Base-by-base conservation (phyloP, 176 grass and related monocot genomes). In the Avena sativa region DNA sequence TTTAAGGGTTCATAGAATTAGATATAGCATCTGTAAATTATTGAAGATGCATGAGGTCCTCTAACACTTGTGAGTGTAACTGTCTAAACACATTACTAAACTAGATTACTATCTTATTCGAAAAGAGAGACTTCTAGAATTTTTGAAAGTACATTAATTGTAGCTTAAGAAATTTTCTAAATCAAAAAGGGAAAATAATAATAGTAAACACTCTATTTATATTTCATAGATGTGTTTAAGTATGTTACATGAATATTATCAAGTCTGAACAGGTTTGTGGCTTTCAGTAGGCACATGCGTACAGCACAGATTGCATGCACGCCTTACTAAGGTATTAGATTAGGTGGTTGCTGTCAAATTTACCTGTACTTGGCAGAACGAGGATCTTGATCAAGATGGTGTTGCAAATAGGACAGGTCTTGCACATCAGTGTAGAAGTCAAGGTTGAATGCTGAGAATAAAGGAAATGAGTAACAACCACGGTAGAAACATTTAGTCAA, bases 361-460 rank as follows among this genome's bases (percentile, higher is more conserved):
- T 38, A 96, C 96, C 96, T 89, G 93, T 96, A 96, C 79, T 96
- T 96, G 52, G 92, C 89, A 79, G 96, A 96, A 81, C 87, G 90
- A 87, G 96, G 96, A 88, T 98, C 96, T 80, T 98, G 89, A 89
- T 92, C 93, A 88, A 98, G 93, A 87, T 96, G 89, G 8, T 88
- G 15, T 76, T 98, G 93, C 76, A 96, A 80, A 85, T 96, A 96
- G 38, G 92, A 96, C 40, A 98, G 81, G 86, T 98, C 96, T 82
- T 98, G 87, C 66, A 96, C 96, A 88, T 98, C 96, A 34, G 90
- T 98, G 74, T 98, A 98, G 92, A 91, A 98, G 13, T 94, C 92
- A 84, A 98, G 92, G 76, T 98, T 98, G 87, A 91, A 96, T 75
- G 93, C 93, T 98, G 92, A 55, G 50, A 85, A 89, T 21, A 11